A percentile compares a stretch with the other conserved stretches of the same genome.
Conservation (phyloP, 2,329 filamentous ascomycete genomes). For the Sphaerulina vaccinii region DNA sequence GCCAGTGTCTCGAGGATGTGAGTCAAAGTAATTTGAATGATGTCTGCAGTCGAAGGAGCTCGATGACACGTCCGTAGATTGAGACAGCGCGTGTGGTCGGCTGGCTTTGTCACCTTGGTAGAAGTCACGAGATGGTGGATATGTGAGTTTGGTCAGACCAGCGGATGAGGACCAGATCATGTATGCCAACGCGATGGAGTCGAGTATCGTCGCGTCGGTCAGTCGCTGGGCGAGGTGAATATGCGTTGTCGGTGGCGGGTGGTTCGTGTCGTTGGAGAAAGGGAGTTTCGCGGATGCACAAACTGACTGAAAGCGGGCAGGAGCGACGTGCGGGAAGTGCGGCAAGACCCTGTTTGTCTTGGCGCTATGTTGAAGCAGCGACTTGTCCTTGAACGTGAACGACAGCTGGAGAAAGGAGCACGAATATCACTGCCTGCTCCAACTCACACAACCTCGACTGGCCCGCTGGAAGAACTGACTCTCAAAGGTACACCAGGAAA, state of each 20-base stretch:
- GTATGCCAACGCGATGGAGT: background rate
- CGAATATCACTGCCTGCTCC: background rate
- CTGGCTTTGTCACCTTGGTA: background rate
- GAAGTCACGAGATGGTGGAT: background rate
- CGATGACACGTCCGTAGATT: background rate
- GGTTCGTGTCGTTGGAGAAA: background rate
- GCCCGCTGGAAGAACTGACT: background rate
- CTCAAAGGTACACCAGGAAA: background rate
- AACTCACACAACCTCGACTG: background rate
- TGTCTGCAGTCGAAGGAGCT: background rate
- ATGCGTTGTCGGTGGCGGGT: background rate
- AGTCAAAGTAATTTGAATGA: background rate
- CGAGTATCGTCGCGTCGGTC: background rate
- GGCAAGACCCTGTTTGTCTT: background rate
- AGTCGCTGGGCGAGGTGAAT: background rate
- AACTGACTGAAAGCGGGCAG: conserved; percentile 1
- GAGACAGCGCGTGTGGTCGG: background rate
- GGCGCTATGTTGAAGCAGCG: background rate
- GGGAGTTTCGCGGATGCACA: background rate
- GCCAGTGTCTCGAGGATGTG: background rate
- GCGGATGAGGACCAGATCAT: background rate
- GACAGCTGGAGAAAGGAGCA: background rate
- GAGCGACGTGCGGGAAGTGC: background rate
- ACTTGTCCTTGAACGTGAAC: background rate
- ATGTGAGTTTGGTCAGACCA: background rate